Evolutionary conservation across 345 rosid species (phyloP), one percentile per base, ranked within the genome.

Genomic region (Hirschfeldia incana): DNA sequence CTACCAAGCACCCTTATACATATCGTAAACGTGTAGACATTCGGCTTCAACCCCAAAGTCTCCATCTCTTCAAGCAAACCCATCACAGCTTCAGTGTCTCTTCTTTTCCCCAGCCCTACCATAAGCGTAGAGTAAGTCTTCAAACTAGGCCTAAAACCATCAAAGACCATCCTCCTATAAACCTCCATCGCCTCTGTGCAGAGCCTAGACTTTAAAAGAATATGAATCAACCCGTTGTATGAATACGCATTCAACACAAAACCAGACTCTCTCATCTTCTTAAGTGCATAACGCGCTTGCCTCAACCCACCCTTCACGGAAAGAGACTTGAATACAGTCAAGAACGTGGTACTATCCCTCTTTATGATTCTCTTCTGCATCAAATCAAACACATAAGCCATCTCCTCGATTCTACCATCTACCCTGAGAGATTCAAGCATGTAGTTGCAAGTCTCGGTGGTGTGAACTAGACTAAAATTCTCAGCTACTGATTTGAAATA

Each of bases 41-140:
- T 94, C 16, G 97, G 97, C 83, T 80, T 91, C 72, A 94, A 81
- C 26, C 97, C 97, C 85, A 94, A 78, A 72, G 68, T 77, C 85
- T 88, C 92, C 97, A 91, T 90, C 87, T 94, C 98, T 67, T 83
- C 81, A 64, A 94, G 85, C 83, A 94, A 89, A 77, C 75, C 81
- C 94, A 90, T 84, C 74, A 91, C 92, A 65, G 85, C 82, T 73
- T 85, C 85, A 67, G 77, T 85, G 65, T 92, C 87, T 84, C 90
- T 89, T 86, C 92, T 88, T 88, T 89, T 94, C 76, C 98, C 97
- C 26, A 80, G 79, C 8, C 94, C 97, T 4, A 92, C 98, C 98
- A 94, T 89, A 65, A 94, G 91, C 0, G 97, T 90, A 1, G 97
- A 94, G 76, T 91, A 94, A 61, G 98, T 91, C 90, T 94, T 92